Percentiles rank a stretch among this genome's conserved stretches.
Evolutionary conservation across 2,329 filamentous ascomycete genomes (phyloP).

Genomic region (Fusarium ramigenum): DNA sequence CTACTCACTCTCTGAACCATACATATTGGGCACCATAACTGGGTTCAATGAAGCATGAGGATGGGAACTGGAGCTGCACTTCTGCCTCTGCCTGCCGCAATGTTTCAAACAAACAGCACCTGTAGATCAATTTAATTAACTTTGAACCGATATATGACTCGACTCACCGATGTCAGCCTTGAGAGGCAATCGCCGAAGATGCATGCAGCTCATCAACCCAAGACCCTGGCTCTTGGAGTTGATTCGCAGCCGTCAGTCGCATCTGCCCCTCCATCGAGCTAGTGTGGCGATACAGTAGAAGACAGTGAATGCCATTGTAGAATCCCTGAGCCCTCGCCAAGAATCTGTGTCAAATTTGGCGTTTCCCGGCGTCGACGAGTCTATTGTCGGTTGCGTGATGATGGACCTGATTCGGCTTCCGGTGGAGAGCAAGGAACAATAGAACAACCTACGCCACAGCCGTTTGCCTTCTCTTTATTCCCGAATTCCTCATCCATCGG

Average conservation of each 20-base stretch:
- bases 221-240: slow-evolving; percentile 8
- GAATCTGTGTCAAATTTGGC: neutral
- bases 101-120: slow-evolving; percentile 4
- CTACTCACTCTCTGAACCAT: neutral
- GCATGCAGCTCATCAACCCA: slow-evolving; percentile 8
- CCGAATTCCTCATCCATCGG: slow-evolving; percentile 8
- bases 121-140: neutral
- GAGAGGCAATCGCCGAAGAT: slow-evolving; percentile 15
- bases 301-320: neutral
- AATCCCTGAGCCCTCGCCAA: slow-evolving; percentile 3
- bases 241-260: neutral
- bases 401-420: neutral
- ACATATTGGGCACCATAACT: slow-evolving; percentile 9
- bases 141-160: neutral
- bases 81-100: neutral
- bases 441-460: slow-evolving; percentile 13
- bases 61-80: neutral
- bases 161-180: neutral
- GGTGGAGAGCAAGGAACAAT: slow-evolving; percentile 5
- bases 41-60: neutral
- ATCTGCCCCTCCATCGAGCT: slow-evolving; percentile 1
- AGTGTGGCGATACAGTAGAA: neutral
- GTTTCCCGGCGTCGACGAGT: neutral
- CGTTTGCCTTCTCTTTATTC: slow-evolving; percentile 12
- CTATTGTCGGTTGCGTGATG: neutral